These are phyloP conservation scores for Camptophora hylomeconis DNA, from an alignment of 2,329 filamentous ascomycete genomes.

Conservation along the genomic window DNA sequence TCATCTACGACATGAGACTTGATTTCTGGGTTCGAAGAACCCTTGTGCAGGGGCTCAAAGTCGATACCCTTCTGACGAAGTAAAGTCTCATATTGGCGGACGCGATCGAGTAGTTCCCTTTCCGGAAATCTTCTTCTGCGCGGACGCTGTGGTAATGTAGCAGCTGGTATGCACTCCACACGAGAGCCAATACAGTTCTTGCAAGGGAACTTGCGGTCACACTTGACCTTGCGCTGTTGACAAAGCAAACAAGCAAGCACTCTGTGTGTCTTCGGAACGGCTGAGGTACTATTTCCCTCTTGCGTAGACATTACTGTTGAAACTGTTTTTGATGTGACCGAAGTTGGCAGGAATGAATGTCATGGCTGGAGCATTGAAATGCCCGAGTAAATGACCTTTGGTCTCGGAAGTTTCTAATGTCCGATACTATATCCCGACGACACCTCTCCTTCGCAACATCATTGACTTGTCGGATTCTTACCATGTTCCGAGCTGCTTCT, in stretches of 20 bases:
- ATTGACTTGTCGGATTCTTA: no score
- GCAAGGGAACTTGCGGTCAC: conserved; percentile 60
- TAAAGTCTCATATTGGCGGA: conserved; percentile 55
- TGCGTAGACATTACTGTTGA: no score
- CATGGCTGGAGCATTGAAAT: no score
- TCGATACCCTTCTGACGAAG: conserved; percentile 52
- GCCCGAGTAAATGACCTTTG: no score
- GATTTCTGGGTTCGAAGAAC: conserved; percentile 15
- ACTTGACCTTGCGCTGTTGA: conserved; percentile 64
- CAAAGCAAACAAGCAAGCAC: conserved; percentile 53
- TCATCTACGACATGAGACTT: conserved; percentile 9
- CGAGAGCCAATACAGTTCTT: conserved; percentile 52
- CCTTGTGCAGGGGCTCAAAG: conserved; percentile 51
- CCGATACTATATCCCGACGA: no score
- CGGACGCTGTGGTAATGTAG: conserved; percentile 38
- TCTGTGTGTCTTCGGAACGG: conserved; percentile 24
- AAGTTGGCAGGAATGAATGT: no score
- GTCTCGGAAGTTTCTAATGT: no score
- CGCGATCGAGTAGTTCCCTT: conserved; percentile 54
- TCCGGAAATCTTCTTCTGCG: conserved; percentile 54
- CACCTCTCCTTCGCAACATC: no score
- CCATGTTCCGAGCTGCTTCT: no score
- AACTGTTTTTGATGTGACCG: no score
- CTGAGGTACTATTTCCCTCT: no score
- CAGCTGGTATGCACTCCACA: conserved; percentile 40